phyloP scores from a whole-genome alignment of 169 alveolate genomes.

The Theileria orientalis region DNA sequence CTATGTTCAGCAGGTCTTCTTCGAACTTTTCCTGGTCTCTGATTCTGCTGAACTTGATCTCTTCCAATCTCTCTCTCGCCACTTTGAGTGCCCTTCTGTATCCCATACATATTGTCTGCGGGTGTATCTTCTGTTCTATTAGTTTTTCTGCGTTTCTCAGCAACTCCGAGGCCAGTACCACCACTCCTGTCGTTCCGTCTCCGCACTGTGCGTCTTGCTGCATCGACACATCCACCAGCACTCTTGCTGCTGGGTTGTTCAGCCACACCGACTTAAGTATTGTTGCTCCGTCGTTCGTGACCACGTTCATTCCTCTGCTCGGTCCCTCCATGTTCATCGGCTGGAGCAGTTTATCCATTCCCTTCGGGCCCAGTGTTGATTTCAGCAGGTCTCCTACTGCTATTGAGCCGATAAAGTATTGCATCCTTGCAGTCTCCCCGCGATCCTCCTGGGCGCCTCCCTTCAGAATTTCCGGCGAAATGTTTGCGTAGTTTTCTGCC shows the following conservation, averaged over 20 bases:
- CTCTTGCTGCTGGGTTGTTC: conserved; percentile 99
- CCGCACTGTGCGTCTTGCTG: conserved; percentile 91
- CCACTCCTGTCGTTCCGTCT: conserved; percentile 98
- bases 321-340: conserved; percentile 88
- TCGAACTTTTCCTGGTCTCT: conserved; percentile 80
- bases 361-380: conserved; percentile 98
- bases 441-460: conserved; percentile 93
- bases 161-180: conserved; percentile 98
- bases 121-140: conserved; percentile 95
- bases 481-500: conserved; percentile 66
- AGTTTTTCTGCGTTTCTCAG: conserved; percentile 96
- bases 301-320: conserved; percentile 86
- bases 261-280: conserved; percentile 96
- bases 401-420: conserved; percentile 97
- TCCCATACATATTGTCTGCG: conserved; percentile 90
- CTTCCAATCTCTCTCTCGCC: conserved; percentile 87
- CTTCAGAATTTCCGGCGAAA: conserved; percentile 90
- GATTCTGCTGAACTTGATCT: conserved; percentile 82
- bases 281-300: conserved; percentile 99
- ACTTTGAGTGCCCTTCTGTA: conserved; percentile 88
- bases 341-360: conserved; percentile 95
- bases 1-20: conserved; percentile 92
- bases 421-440: conserved; percentile 95
- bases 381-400: conserved; percentile 99
- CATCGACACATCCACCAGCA: conserved; percentile 91